Evolutionary conservation across 768 basidiomycete species (phyloP).

Genomic region (Phlegmacium glaucopus): DNA sequence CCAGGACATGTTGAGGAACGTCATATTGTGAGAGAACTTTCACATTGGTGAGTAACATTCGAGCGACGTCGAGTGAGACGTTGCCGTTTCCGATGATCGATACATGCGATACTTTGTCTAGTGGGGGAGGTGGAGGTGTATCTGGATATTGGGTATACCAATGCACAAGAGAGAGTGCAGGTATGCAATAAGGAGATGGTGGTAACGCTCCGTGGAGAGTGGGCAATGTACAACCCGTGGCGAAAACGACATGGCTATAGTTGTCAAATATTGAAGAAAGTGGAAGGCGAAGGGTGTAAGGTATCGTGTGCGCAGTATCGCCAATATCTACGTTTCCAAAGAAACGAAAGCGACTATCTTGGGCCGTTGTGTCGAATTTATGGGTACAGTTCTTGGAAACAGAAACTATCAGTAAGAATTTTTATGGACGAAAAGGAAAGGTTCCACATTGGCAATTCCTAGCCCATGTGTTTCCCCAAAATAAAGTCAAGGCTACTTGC

Average conservation of each 20-base stretch:
- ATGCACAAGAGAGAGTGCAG: slow-evolving; percentile 84
- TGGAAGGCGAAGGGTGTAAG: slow-evolving; percentile 54
- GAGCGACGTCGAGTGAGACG: slow-evolving; percentile 88
- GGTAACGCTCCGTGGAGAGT: slow-evolving; percentile 52
- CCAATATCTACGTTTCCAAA: slow-evolving; percentile 86
- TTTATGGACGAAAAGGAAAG: neutral
- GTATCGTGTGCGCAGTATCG: slow-evolving; percentile 29
- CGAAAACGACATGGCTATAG: slow-evolving; percentile 86
- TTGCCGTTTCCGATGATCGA: slow-evolving; percentile 93
- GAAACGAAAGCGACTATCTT: slow-evolving; percentile 80
- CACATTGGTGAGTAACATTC: slow-evolving; percentile 78
- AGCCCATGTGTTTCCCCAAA: slow-evolving; percentile 8
- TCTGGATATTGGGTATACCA: slow-evolving; percentile 97
- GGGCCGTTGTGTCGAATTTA: slow-evolving; percentile 83
- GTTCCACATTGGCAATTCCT: slow-evolving; percentile 3
- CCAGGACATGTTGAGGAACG: slow-evolving; percentile 71
- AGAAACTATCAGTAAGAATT: too few species aligned
- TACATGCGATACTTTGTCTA: slow-evolving; percentile 66
- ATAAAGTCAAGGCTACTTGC: slow-evolving; percentile 29
- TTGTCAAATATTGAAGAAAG: slow-evolving; percentile 57
- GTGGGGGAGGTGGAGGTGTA: slow-evolving; percentile 52
- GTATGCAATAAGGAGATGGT: slow-evolving; percentile 48
- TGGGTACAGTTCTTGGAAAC: slow-evolving; percentile 83
- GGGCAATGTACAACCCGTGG: slow-evolving; percentile 79
- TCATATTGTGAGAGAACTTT: slow-evolving; percentile 67